Evolutionary conservation across 139 green algal genomes (phyloP).

Genomic region (Micractinium conductrix): DNA sequence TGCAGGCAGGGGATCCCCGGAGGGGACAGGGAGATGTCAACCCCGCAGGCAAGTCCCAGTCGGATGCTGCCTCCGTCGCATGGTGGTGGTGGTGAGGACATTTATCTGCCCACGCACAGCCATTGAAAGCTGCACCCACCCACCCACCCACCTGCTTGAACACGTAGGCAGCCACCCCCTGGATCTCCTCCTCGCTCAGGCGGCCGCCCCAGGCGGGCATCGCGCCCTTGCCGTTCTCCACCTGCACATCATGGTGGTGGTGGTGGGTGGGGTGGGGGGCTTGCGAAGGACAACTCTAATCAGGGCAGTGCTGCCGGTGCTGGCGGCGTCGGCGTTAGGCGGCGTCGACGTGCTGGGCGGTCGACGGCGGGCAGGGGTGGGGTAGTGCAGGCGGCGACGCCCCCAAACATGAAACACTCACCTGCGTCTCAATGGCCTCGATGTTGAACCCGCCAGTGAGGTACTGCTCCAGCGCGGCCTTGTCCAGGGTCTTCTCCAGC

Average conservation of each 20-base stretch:
- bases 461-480: slow-evolving; percentile 67
- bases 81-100: too few species aligned
- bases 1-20: too few species aligned
- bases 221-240: slow-evolving; percentile 37
- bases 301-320: background rate
- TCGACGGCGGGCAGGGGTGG: too few species aligned
- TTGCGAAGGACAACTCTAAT: too few species aligned
- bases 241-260: background rate
- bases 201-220: slow-evolving; percentile 78
- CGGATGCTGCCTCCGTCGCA: background rate
- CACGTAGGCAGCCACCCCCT: slow-evolving; percentile 70
- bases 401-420: background rate
- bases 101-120: background rate
- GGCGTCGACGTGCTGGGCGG: background rate
- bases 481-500: slow-evolving; percentile 67
- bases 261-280: background rate
- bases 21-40: background rate
- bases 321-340: background rate
- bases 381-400: background rate
- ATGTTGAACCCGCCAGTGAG: slow-evolving; percentile 49
- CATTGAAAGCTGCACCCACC: background rate
- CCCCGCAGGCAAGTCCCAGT: background rate
- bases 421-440: slow-evolving; percentile 7
- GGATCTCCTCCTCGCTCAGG: slow-evolving; percentile 79
- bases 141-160: slow-evolving; percentile 55